A percentile compares a stretch with the other conserved stretches of the same genome.
phyloP scores from a whole-genome alignment of 2,329 filamentous ascomycete genomes.

The Clarireedia homoeocarpa region DNA sequence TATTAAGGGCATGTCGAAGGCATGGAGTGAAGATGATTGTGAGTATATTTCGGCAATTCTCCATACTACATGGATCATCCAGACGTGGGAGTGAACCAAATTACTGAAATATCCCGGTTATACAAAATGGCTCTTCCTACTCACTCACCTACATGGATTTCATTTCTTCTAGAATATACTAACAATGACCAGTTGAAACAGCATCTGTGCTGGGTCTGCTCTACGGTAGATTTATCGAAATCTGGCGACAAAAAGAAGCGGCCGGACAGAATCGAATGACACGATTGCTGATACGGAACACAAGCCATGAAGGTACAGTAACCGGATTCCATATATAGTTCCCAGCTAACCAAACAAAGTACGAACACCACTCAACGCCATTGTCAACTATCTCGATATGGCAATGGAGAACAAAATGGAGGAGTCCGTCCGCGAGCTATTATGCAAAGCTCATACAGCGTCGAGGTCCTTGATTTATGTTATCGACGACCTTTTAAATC shows the following conservation, averaged over 20 bases:
- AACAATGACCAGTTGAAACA: constrained; percentile 53
- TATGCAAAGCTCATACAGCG: constrained; percentile 77
- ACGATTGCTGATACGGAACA: constrained; percentile 44
- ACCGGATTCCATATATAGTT: background rate
- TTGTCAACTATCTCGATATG: constrained; percentile 92
- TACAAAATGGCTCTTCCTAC: no score
- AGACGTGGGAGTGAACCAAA: no score
- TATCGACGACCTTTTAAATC: constrained; percentile 82
- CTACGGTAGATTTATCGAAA: constrained; percentile 79
- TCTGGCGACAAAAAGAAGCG: constrained; percentile 86
- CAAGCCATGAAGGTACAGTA: constrained; percentile 50
- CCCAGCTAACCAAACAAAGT: constrained; percentile 35
- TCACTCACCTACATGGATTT: no score
- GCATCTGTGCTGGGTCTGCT: constrained; percentile 81
- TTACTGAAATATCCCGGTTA: no score
- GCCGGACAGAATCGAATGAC: constrained; percentile 78
- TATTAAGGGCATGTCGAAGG: constrained; percentile 65
- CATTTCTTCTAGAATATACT: background rate
- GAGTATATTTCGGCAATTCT: background rate
- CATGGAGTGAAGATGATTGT: constrained; percentile 77
- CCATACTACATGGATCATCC: no score
- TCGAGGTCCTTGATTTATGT: constrained; percentile 91
- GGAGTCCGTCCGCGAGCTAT: constrained; percentile 73
- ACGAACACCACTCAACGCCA: constrained; percentile 82
- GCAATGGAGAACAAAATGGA: constrained; percentile 75